Base-by-base conservation (phyloP, 2,329 filamentous ascomycete genomes). In the Zasmidium angulare region DNA sequence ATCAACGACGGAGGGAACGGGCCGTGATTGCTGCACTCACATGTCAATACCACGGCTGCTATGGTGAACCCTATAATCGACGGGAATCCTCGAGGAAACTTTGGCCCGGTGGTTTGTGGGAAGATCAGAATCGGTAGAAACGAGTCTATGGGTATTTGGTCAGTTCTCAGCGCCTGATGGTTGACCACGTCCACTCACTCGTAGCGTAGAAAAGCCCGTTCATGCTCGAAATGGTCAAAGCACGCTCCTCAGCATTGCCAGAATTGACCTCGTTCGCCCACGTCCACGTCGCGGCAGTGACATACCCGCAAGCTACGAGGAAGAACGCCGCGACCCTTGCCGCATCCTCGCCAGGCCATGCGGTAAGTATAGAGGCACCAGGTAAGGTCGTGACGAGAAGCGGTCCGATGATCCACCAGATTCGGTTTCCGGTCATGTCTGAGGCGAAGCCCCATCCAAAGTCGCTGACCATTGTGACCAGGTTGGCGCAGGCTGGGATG, bases 401-500 rank as follows among this genome's bases (percentile, higher is more conserved):
- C 24, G 58, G 58, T 17, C 58, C 47, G 7, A 60, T 26, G 9
- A 60, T 56, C 53, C 52, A 60, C 47, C 48, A 56, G 9, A 56
- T 19, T 36, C 58, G 52, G 40, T 56, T 60, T 6, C 58, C 58
- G 6, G 48, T 49, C 52, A 60, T 56, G 58, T 56, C 58, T 17
- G 47, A 56, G 6, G 47, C 52, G 17, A 60, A 60, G 1, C 58
- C 58, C 58, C 58, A 56, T 23, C 29, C 48, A 29, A 60, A 53
- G 40, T 56, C 58, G 36, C 58, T 56, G 19, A 59, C 40, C 36
- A 61, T 50, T 1, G 58, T 58, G 26, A 61, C 55, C 2, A 63
- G 46, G 46, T 61, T 63, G 2, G 61, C 58, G n/a, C 59, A 56
- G 3, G 61, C 55, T 9, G 61, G 61, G 1, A 63, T 46, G 11